Percentiles rank a stretch among this genome's conserved stretches.
phyloP scores from a whole-genome alignment of 2,329 filamentous ascomycete genomes.

The Aspergillus calidoustus region DNA sequence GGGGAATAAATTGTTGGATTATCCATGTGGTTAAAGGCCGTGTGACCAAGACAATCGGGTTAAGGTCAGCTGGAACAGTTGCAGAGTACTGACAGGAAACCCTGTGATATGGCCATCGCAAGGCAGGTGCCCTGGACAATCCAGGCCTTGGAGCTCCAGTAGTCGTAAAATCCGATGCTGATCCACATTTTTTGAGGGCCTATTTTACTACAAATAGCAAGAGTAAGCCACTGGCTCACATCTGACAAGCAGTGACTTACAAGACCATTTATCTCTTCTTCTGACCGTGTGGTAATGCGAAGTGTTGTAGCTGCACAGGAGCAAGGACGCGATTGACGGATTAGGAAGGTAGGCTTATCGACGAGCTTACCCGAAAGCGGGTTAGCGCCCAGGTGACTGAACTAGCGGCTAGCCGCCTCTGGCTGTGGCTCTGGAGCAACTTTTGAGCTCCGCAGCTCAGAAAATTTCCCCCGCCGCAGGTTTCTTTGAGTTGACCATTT shows the following conservation, averaged over 20 bases:
- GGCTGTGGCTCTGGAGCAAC: constrained; percentile 15
- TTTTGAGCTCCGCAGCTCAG: constrained; percentile 26
- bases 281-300: background rate
- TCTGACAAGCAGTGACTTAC: background rate
- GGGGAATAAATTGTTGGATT: constrained; percentile 4
- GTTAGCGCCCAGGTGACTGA: constrained; percentile 9
- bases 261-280: background rate
- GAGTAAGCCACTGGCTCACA: background rate
- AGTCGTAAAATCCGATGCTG: background rate
- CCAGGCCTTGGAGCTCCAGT: background rate
- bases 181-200: background rate
- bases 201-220: background rate
- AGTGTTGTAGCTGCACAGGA: background rate
- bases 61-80: background rate
- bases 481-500: background rate
- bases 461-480: constrained; percentile 28
- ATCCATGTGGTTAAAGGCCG: background rate
- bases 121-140: constrained; percentile 14
- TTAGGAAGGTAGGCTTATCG: constrained; percentile 1
- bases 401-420: constrained; percentile 13
- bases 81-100: background rate
- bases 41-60: background rate
- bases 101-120: background rate
- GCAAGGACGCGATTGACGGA: background rate
- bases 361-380: background rate